Percentiles rank a stretch among this genome's conserved stretches.
These are phyloP conservation scores for Zymoseptoria tritici DNA, from an alignment of 2,329 filamentous ascomycete species.

Conservation along the genomic window DNA sequence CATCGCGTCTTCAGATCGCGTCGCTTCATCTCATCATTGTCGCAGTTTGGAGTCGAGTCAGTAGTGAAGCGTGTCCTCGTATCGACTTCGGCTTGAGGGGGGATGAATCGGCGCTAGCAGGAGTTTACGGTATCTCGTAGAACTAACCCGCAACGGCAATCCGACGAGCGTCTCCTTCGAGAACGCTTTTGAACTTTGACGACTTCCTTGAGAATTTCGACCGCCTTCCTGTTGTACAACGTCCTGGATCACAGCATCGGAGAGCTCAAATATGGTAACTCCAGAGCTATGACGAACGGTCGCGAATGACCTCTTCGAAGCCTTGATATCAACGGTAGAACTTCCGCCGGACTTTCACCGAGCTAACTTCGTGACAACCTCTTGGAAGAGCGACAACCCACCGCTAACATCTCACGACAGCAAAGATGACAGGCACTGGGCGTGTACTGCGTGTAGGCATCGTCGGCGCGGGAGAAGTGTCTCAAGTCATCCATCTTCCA, in stretches of 20 bases:
- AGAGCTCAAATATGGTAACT: neutral
- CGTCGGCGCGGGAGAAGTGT: constrained; percentile 42
- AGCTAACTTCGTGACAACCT: neutral
- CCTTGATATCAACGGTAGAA: neutral
- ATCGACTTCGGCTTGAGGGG: neutral
- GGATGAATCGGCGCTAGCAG: neutral
- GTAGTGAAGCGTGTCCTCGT: neutral
- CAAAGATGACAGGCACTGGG: neutral
- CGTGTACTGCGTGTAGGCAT: constrained; percentile 33
- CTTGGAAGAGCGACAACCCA: no score
- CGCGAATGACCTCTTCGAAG: neutral
- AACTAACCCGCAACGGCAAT: neutral
- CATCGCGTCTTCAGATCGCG: neutral
- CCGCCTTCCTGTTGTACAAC: no score
- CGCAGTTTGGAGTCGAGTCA: neutral
- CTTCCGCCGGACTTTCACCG: neutral
- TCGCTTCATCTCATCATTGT: neutral
- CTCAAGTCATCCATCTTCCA: constrained; percentile 46
- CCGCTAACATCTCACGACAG: neutral
- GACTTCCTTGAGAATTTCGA: neutral
- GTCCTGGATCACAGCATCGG: neutral
- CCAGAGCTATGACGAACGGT: neutral
- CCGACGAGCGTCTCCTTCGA: neutral
- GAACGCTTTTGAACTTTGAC: neutral
- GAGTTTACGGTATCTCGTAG: neutral